These are phyloP conservation scores for Pleurotus tuoliensis DNA, from an alignment of 768 basidiomycete species.

Conservation along the genomic window DNA sequence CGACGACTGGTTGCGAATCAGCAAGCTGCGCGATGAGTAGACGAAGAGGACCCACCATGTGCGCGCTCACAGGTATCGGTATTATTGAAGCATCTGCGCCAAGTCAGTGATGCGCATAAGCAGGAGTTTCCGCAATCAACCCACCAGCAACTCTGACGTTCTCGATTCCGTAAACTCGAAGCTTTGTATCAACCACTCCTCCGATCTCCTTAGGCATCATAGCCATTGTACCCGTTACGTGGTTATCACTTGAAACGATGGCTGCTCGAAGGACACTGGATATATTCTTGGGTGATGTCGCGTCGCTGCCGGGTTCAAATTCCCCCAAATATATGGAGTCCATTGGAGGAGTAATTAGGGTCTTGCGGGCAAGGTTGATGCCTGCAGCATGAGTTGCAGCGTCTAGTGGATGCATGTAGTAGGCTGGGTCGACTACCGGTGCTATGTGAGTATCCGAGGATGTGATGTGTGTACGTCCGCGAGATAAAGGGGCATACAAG, in stretches of 20 bases:
- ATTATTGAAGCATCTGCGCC: conserved; percentile 28
- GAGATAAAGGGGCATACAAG: conserved; percentile 33
- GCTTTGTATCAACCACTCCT: conserved; percentile 31
- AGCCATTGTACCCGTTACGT: conserved; percentile 31
- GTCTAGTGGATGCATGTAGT: conserved; percentile 30
- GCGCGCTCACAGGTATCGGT: conserved; percentile 28
- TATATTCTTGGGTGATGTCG: conserved; percentile 15
- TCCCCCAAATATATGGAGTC: conserved; percentile 25
- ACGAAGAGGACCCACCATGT: conserved; percentile 19
- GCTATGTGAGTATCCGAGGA: conserved; percentile 35
- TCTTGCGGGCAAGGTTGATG: conserved; percentile 25
- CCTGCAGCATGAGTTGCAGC: conserved; percentile 26
- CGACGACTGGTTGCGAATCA: conserved; percentile 11
- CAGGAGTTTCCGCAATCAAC: not conserved
- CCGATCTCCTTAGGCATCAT: conserved; percentile 38
- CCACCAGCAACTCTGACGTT: conserved; percentile 32
- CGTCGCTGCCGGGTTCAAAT: conserved; percentile 26
- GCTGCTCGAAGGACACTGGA: conserved; percentile 20
- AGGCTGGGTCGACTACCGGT: conserved; percentile 49
- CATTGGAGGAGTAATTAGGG: conserved; percentile 25
- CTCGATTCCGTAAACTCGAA: conserved; percentile 30
- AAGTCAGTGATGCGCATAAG: not conserved
- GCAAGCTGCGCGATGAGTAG: not conserved
- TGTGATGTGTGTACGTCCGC: conserved; percentile 43
- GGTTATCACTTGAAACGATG: conserved; percentile 26